These are phyloP conservation scores for Platanus orientalis DNA, from an alignment of 164 flowering plant genomes.

Conservation along the genomic window DNA sequence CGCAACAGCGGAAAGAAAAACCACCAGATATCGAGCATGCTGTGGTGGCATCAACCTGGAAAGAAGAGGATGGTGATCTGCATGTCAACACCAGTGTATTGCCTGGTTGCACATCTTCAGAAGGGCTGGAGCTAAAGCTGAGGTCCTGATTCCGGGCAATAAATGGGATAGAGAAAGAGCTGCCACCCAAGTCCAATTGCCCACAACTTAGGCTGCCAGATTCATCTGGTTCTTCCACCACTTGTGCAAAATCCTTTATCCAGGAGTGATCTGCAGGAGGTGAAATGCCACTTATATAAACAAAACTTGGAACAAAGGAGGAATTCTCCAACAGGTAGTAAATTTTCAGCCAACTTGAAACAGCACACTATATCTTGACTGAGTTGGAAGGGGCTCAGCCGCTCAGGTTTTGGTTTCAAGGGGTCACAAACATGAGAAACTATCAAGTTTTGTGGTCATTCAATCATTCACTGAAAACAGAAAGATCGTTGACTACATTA, in stretches of 20 bases:
- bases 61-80: slow-evolving; percentile 78
- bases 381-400: too few relatives aligned
- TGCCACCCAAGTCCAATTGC: slow-evolving; percentile 22
- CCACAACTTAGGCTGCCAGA: background rate
- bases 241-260: slow-evolving; percentile 30
- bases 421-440: too few relatives aligned
- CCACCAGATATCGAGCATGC: slow-evolving; percentile 38
- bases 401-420: too few relatives aligned
- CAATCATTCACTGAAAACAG: too few relatives aligned
- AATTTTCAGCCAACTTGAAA: background rate
- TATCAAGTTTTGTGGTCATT: too few relatives aligned
- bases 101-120: slow-evolving; percentile 21
- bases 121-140: slow-evolving; percentile 49
- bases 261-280: slow-evolving; percentile 57
- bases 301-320: background rate
- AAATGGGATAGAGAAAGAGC: slow-evolving; percentile 32
- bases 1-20: slow-evolving; percentile 56
- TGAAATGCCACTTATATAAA: background rate
- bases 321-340: too few relatives aligned
- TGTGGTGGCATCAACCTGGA: slow-evolving; percentile 30
- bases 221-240: slow-evolving; percentile 13
- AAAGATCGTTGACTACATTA: too few relatives aligned
- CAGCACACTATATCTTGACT: too few relatives aligned
- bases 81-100: slow-evolving; percentile 51
- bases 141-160: slow-evolving; percentile 41